phyloP scores from a whole-genome alignment of 2,329 filamentous ascomycete genomes.

The Trichoderma oligosporum region DNA sequence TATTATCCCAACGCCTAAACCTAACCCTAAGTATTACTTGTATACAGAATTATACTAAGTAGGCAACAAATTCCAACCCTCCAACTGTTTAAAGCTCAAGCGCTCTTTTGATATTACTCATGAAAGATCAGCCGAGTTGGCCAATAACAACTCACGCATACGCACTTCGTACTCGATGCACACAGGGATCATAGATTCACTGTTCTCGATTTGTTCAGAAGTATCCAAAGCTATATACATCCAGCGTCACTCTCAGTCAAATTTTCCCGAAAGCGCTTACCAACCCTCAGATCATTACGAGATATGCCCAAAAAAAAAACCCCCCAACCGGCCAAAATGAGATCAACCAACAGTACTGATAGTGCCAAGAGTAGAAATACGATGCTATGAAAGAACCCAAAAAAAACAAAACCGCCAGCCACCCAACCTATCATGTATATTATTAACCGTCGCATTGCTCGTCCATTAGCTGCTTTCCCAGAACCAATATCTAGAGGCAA shows the following conservation, averaged over 20 bases:
- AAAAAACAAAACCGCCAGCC: neutral
- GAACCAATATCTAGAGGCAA: conserved; percentile 38
- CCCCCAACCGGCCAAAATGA: no score
- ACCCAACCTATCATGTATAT: neutral
- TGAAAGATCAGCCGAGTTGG: neutral
- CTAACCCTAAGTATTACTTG: no score
- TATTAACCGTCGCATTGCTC: neutral
- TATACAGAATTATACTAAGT: no score
- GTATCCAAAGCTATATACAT: neutral
- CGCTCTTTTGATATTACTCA: neutral
- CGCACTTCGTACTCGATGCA: neutral
- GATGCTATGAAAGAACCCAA: neutral
- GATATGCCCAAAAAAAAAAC: no score
- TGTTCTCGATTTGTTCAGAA: neutral
- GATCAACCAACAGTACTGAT: no score
- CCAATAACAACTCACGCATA: neutral
- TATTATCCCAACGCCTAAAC: no score
- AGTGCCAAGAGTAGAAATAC: neutral
- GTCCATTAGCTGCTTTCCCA: conserved; percentile 21
- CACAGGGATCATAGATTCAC: no score
- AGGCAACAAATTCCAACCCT: no score
- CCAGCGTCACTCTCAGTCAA: neutral
- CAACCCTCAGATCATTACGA: conserved; percentile 7
- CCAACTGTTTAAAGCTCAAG: neutral
- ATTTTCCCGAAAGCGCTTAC: neutral